Percentiles rank a stretch among this genome's conserved stretches.
Conservation (phyloP, 2,329 filamentous ascomycete genomes). For the Apiospora malaysiana region DNA sequence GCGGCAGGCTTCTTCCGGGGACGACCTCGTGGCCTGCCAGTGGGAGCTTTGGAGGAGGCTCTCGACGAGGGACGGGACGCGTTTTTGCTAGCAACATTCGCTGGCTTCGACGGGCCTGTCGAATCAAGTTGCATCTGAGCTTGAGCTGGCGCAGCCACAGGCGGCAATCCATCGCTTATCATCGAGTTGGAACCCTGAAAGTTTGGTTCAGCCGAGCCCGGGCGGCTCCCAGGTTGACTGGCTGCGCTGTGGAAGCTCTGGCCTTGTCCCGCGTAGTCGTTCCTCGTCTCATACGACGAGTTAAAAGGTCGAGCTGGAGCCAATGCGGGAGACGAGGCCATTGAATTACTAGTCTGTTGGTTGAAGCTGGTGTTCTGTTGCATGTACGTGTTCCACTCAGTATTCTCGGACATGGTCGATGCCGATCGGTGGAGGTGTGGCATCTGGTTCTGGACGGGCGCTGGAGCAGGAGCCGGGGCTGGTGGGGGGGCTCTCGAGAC, state of each 20-base stretch:
- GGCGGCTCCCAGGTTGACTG: slow-evolving; percentile 26
- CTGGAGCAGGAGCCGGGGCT: slow-evolving; percentile 32
- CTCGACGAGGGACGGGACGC: slow-evolving; percentile 58
- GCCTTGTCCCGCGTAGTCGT: slow-evolving; percentile 25
- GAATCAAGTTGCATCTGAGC: not conserved
- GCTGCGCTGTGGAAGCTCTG: slow-evolving; percentile 30
- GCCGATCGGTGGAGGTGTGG: slow-evolving; percentile 33
- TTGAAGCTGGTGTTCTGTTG: not conserved
- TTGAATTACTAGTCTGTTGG: not conserved
- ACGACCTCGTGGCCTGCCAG: slow-evolving; percentile 61
- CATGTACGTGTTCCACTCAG: slow-evolving; percentile 71
- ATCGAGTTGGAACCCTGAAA: not conserved
- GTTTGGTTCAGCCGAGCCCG: slow-evolving; percentile 35
- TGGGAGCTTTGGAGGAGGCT: slow-evolving; percentile 58
- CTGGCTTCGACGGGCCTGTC: not conserved
- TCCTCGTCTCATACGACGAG: slow-evolving; percentile 33
- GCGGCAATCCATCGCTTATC: slow-evolving; percentile 27
- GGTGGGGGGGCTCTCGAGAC: slow-evolving; percentile 62
- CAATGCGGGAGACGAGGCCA: slow-evolving; percentile 41
- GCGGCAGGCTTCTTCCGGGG: slow-evolving; percentile 57
- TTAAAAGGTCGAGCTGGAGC: slow-evolving; percentile 35
- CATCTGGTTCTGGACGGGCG: slow-evolving; percentile 26
- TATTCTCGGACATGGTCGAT: slow-evolving; percentile 64
- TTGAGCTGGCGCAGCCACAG: slow-evolving; percentile 20
- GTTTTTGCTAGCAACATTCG: not conserved